Conservation (phyloP, 257 asterid species). For the Jaltomata sinuosa region DNA sequence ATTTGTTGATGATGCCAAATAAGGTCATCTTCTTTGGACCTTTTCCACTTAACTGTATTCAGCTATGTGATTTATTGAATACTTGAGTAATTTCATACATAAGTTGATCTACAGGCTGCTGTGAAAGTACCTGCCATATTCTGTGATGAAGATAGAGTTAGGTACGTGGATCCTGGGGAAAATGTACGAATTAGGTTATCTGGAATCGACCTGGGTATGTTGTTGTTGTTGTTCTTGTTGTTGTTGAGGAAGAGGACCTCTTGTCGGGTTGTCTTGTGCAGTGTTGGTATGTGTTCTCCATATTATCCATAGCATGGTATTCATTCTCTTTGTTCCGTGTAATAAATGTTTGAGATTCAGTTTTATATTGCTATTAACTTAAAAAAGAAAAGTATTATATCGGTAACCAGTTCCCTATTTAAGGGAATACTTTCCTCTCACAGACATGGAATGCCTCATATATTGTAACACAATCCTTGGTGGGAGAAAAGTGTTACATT, state of each 20-base stretch:
- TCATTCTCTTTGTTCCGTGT: background rate
- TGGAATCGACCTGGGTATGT: too few relatives aligned
- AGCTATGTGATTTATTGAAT: background rate
- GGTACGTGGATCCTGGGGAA: constrained; percentile 85
- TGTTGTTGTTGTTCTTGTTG: too few relatives aligned
- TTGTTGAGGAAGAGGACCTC: constrained; percentile 88
- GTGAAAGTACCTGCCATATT: constrained; percentile 73
- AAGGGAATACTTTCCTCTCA: background rate
- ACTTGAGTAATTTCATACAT: background rate
- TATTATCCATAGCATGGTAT: background rate
- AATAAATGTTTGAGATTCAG: background rate
- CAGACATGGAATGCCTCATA: background rate
- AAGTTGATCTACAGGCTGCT: constrained; percentile 37
- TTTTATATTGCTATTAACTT: background rate
- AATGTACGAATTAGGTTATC: constrained; percentile 83
- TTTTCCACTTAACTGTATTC: background rate
- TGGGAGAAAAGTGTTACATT: background rate
- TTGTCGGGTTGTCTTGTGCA: constrained; percentile 53
- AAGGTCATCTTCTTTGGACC: constrained; percentile 36
- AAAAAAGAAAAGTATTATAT: background rate
- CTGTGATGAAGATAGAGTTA: constrained; percentile 67
- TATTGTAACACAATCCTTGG: background rate
- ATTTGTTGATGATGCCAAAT: constrained; percentile 83
- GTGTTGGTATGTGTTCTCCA: constrained; percentile 41
- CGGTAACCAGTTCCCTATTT: background rate